Base-by-base conservation (phyloP, 257 asterid species). In the Forsythia suspensa region DNA sequence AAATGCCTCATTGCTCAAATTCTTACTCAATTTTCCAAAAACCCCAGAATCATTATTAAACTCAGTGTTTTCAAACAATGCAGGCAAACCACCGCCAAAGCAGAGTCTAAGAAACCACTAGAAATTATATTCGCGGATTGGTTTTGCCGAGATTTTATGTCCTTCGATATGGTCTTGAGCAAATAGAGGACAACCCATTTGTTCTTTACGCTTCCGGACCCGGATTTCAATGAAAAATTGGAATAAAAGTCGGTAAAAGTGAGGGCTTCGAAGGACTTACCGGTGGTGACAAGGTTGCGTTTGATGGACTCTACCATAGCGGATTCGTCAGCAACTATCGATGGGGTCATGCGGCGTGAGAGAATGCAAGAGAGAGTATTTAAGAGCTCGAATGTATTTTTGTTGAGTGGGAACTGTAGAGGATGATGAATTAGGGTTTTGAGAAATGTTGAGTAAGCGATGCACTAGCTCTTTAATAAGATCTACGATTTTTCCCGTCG, bases 211-310 rank as follows among this genome's bases (percentile, higher is more conserved):
- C 95, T 86, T 7, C 99, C 99, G 2, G 95, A 91, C n/a, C 97
- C 97, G 8, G 79, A 87, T 86, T 85, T 94, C 37, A 79, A 80
- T 24, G 96, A 88, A 72, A 96, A 89, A 68, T 96, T 90, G 15
- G 97, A 29, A 77, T 85, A 91, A 1, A 94, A 86, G 84, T 96
- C 99, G 43, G 97, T 85, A 69, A 96, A 96, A 66, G 91, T 89
- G 69, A 96, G 95, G 85, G 97, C 99, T 83, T 92, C 92, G 80
- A 97, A 90, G 75, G 99, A 91, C 89, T 96, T 96, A 89, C 99
- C 99, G 46, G 91, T 83, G 18, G 96, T 94, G 80, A 98, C 99
- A 75, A 96, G 92, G 44, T 88, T 89, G 67, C 98, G 89, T 85
- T 96, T 96, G 80, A 96, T 91, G 59, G 98, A 94, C 88, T 96